phyloP scores from a whole-genome alignment of 345 rosid species.

The Punica granatum region DNA sequence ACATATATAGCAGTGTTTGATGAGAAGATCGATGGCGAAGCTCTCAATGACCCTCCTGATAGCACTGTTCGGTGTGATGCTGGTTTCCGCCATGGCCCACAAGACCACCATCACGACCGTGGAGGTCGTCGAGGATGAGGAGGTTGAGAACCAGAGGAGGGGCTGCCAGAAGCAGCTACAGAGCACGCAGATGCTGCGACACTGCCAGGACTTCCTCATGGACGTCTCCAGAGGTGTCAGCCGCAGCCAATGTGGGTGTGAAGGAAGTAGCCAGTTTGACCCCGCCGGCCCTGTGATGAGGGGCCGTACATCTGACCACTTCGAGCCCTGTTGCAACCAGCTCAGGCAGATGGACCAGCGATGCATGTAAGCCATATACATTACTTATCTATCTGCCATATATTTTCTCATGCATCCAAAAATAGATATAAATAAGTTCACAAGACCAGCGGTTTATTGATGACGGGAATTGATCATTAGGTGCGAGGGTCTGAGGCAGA shows the following conservation, averaged over 20 bases:
- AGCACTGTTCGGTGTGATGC: slow-evolving; percentile 12
- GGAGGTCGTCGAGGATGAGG: slow-evolving; percentile 11
- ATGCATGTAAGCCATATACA: slow-evolving; percentile 7
- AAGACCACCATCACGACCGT: slow-evolving; percentile 20
- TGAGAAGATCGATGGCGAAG: slow-evolving; percentile 19
- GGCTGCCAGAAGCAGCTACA: slow-evolving; percentile 17
- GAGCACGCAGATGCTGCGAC: slow-evolving; percentile 21
- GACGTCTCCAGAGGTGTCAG: background rate
- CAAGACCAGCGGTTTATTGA: too few relatives aligned
- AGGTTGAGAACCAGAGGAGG: background rate
- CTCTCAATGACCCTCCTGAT: slow-evolving; percentile 13
- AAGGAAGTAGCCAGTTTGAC: too few relatives aligned
- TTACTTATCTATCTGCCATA: too few relatives aligned
- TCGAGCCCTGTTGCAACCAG: slow-evolving; percentile 13
- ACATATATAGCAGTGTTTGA: too few relatives aligned
- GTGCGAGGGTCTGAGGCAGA: slow-evolving; percentile 12
- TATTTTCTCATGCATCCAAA: too few relatives aligned
- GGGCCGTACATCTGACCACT: background rate
- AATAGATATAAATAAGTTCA: too few relatives aligned
- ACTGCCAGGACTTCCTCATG: slow-evolving; percentile 22
- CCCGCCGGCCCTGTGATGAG: slow-evolving; percentile 1
- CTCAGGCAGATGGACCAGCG: slow-evolving; percentile 9
- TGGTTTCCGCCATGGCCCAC: slow-evolving; percentile 21
- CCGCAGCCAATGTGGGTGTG: too few relatives aligned
- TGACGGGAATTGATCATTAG: too few relatives aligned